A percentile compares a stretch with the other conserved stretches of the same genome.
phyloP scores from a whole-genome alignment of 352 stramenopile species.

The Phytopythium aichiense region DNA sequence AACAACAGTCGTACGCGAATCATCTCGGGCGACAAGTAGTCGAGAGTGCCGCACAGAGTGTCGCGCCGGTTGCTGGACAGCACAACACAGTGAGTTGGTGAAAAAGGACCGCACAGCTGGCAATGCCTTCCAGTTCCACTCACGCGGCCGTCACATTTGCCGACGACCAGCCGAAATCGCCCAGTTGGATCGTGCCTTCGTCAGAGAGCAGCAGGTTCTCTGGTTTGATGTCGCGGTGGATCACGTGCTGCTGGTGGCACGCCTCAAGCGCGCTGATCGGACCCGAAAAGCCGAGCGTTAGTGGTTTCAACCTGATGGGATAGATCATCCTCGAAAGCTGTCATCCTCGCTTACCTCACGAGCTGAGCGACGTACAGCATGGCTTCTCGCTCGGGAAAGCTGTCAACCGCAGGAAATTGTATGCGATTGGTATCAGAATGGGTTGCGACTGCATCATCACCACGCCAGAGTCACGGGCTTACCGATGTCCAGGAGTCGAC shows the following conservation, averaged over 20 bases:
- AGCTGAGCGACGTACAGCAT: slow-evolving; percentile 71
- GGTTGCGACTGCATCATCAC: background rate
- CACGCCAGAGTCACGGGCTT: background rate
- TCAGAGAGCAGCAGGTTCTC: slow-evolving; percentile 91
- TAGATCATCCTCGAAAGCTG: background rate
- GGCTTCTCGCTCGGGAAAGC: slow-evolving; percentile 59
- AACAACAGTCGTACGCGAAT: slow-evolving; percentile 72
- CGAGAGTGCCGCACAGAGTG: slow-evolving; percentile 98
- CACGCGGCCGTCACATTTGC: slow-evolving; percentile 75
- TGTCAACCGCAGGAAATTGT: slow-evolving; percentile 5
- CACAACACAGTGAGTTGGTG: background rate
- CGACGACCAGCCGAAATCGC: slow-evolving; percentile 99
- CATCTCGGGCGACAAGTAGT: slow-evolving; percentile 99
- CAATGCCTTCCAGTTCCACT: slow-evolving; percentile 3
- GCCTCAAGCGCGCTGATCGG: slow-evolving; percentile 41
- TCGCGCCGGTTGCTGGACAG: slow-evolving; percentile 79
- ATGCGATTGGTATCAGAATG: background rate
- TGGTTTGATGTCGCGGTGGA: slow-evolving; percentile 96
- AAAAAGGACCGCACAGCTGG: background rate
- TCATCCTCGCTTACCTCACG: slow-evolving; percentile 36
- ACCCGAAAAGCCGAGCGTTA: background rate
- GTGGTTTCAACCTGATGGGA: background rate
- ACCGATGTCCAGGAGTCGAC: slow-evolving; percentile 42
- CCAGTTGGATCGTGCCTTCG: slow-evolving; percentile 95
- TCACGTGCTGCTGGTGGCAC: slow-evolving; percentile 79